Percentiles rank a stretch among this genome's conserved stretches.
Evolutionary conservation across 2,329 filamentous ascomycete genomes (phyloP).

Genomic region (Penicillium digitatum): DNA sequence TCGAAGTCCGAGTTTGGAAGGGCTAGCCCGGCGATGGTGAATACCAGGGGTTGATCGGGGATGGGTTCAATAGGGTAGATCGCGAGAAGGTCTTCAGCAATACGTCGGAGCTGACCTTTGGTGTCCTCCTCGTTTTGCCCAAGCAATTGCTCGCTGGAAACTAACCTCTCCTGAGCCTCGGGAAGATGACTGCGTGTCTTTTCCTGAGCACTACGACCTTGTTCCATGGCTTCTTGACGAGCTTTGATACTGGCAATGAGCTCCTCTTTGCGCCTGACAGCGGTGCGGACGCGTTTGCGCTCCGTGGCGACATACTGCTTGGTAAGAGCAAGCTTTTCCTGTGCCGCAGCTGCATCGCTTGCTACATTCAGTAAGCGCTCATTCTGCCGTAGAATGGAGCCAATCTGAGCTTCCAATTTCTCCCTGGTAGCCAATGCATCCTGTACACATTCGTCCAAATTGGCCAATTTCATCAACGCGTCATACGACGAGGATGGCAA

Average conservation of each 20-base stretch:
- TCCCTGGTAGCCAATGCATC: constrained; percentile 78
- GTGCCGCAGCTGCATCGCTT: constrained; percentile 36
- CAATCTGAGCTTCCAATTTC: constrained; percentile 73
- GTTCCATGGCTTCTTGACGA: constrained; percentile 63
- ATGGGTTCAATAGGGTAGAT: constrained; percentile 79
- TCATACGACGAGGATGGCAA: constrained; percentile 78
- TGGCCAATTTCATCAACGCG: constrained; percentile 79
- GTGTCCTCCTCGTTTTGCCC: constrained; percentile 59
- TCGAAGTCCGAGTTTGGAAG: constrained; percentile 78
- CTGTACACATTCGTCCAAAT: constrained; percentile 84
- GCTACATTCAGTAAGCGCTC: constrained; percentile 29
- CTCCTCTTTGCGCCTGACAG: constrained; percentile 62
- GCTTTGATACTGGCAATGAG: constrained; percentile 62
- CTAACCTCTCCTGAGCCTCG: constrained; percentile 58
- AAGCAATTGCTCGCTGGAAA: constrained; percentile 54
- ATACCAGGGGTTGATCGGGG: constrained; percentile 63
- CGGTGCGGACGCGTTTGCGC: constrained; percentile 60
- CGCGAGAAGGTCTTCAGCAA: constrained; percentile 73
- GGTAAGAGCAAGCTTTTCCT: constrained; percentile 40
- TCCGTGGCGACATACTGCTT: constrained; percentile 58
- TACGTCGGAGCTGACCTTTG: constrained; percentile 80
- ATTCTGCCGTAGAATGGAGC: constrained; percentile 45
- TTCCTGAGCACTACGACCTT: constrained; percentile 58
- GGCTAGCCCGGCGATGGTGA: constrained; percentile 74
- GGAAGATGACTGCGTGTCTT: constrained; percentile 59